A percentile compares a stretch with the other conserved stretches of the same genome.
phyloP scores from a whole-genome alignment of 2,329 filamentous ascomycete genomes.

The Akanthomyces muscarius region DNA sequence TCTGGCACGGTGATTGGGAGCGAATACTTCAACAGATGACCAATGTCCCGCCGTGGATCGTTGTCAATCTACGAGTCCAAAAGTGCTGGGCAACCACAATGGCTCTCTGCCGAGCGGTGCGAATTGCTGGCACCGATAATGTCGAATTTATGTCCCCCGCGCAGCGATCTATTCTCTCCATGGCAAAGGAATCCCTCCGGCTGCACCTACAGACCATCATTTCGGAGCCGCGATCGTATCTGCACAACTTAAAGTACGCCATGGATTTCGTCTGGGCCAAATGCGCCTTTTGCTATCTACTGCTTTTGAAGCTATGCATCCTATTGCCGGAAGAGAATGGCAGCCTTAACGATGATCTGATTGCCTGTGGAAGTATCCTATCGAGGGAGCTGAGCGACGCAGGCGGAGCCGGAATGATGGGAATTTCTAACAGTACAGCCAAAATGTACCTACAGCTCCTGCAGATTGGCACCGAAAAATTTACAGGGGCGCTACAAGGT shows the following conservation, averaged over 20 bases:
- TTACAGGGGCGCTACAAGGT: slow-evolving; percentile 14
- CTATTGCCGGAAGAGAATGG: slow-evolving; percentile 35
- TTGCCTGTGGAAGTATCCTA: slow-evolving; percentile 22
- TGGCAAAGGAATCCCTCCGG: slow-evolving; percentile 48
- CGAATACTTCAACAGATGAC: slow-evolving; percentile 22
- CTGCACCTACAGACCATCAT: slow-evolving; percentile 47
- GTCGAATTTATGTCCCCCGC: slow-evolving; percentile 43
- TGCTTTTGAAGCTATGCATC: slow-evolving; percentile 49
- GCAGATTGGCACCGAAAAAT: slow-evolving; percentile 25
- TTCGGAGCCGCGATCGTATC: slow-evolving; percentile 41
- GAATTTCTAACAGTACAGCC: slow-evolving; percentile 32
- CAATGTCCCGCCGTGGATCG: slow-evolving; percentile 28
- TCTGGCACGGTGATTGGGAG: slow-evolving; percentile 43
- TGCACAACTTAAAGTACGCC: slow-evolving; percentile 48
- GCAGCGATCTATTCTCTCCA: slow-evolving; percentile 44
- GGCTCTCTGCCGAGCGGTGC: slow-evolving; percentile 47
- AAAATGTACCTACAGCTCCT: slow-evolving; percentile 27
- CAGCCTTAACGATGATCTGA: slow-evolving; percentile 17
- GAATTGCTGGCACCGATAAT: slow-evolving; percentile 31
- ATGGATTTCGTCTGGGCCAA: slow-evolving; percentile 59
- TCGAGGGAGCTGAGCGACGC: slow-evolving; percentile 26
- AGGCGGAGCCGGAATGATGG: slow-evolving; percentile 18
- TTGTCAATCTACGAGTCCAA: slow-evolving; percentile 47
- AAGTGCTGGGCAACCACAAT: slow-evolving; percentile 52
- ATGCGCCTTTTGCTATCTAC: slow-evolving; percentile 52